These are phyloP conservation scores for Flaveria sonorensis DNA, from an alignment of 129 eudicot genomes.

Conservation along the genomic window DNA sequence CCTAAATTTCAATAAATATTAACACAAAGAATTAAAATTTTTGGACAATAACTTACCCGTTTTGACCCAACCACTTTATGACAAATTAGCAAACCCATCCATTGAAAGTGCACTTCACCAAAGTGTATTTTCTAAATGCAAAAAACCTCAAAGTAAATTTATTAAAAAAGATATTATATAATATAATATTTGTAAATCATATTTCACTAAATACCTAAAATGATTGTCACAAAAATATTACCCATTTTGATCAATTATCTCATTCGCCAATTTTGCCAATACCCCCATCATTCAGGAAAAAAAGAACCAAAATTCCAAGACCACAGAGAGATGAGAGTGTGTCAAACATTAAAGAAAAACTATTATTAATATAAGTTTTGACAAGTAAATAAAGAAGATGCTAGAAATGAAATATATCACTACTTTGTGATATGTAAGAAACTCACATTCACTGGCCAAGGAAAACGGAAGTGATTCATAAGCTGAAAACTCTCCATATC, in stretches of 20 bases:
- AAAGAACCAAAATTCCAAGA: neutral
- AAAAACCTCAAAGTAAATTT: no score
- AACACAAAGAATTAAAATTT: no score
- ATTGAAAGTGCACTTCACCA: no score
- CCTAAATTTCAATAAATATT: no score
- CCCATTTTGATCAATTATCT: neutral
- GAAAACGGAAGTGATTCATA: conserved; percentile 60
- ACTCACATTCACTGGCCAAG: conserved; percentile 97
- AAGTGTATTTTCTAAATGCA: no score
- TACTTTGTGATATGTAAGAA: neutral
- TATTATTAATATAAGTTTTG: neutral
- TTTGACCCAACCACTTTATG: no score
- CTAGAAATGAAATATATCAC: neutral
- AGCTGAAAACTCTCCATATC: conserved; percentile 93
- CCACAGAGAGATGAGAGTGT: neutral
- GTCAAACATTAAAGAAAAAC: neutral
- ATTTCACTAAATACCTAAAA: neutral
- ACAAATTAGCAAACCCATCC: no score
- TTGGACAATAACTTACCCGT: no score
- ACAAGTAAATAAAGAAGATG: neutral
- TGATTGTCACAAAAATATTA: neutral
- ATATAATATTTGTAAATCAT: neutral
- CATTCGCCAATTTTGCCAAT: neutral
- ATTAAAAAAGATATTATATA: no score
- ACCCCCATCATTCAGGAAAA: neutral